Base-by-base conservation (phyloP, 176 grass and related monocot genomes). In the Aegilops sharonensis region DNA sequence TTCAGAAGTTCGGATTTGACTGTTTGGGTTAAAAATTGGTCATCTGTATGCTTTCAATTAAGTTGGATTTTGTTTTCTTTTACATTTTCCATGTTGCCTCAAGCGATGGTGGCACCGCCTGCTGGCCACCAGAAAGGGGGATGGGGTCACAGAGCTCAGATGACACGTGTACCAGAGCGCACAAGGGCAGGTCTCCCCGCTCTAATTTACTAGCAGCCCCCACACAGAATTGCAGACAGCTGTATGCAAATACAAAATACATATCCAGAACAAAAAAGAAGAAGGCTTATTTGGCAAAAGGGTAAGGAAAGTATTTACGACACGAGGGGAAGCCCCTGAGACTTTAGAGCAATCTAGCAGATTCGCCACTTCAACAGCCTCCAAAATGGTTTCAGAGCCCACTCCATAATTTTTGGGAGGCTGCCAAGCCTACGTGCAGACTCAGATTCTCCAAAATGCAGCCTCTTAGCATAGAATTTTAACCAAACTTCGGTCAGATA, bases 221-320 rank as follows among this genome's bases (percentile, higher is more conserved):
- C 32, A 11, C n/a, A 81, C 11, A 64, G 10, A 54, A 29, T 64
- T 85, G 56, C 34, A 89, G 12, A 75, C 60, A 64, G 75, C 56
- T 73, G 54, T 31, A 32, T 80, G 40, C 40, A 42, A 73, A 71
- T 43, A 11, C 11, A 84, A 30, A 79, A 37, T 17, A 83, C 2
- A 40, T 23, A 8, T 42, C 65, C 52, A 73, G 27, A 70, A 60
- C 61, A 2, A 65, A 30, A 43, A 47, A 74, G 39, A 43, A 74
- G 40, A 6, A 5, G 48, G 14, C 40, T 68, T 35, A 68, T 68
- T 52, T 31, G 64, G 10, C 24, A 75, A 34, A 78, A 17, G 57
- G 40, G 30, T 20, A 68, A 48, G 25, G 17, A 45, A 78, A 84
- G 42, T 72, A 43, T 43, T 42, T 39, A 72, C 2, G 70, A 25